Base-by-base conservation (phyloP, 805 yeast genomes). In the Metschnikowia anglica region DNA sequence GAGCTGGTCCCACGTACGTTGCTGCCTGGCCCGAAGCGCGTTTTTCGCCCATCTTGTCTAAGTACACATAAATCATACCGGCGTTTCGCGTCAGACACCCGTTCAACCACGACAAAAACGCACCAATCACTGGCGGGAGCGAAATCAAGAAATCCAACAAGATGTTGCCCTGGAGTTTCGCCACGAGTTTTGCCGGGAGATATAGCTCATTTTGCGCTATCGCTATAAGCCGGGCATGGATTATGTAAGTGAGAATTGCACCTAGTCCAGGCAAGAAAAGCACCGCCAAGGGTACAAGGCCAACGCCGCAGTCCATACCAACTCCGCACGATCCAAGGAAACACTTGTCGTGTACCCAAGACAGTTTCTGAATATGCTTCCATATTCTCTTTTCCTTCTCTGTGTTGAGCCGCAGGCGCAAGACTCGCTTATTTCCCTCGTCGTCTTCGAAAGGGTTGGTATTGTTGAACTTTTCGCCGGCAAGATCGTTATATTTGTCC, bases 21-120 rank as follows among this genome's bases (percentile, higher is more conserved):
- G 53, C 47, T 7, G 40, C 47, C 15, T 30, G 26, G 5, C 54
- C 54, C 13, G 18, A 5, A 11, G 39, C 41, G 28, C 49, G 35
- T 24, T 47, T 43, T 24, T 38, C 39, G 5, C 42, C 47, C 24
- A 36, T 12, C 13, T 34, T 30, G 33, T 40, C 40, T 34, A 53
- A n/a, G 38, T 47, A 46, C 16, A 27, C 36, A 59, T 87, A 88
- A 7, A 89, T 73, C 54, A 88, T 56, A 0, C 91, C 90, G 0
- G 96, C 95, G 61, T 91, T 90, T 55, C 97, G 71, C 0, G 97
- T 87, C 6, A 95, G 86, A 58, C 96, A 86, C 2, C 82, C 86
- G 57, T 88, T 79, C 61, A 90, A 46, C 91, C 96, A 90, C 10
- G 86, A 68, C 41, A 89, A 76, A 27, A 89, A 64, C 2, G 81